Evolutionary conservation across 805 yeast species (phyloP).

Genomic region (Yamadazyma laniorum): DNA sequence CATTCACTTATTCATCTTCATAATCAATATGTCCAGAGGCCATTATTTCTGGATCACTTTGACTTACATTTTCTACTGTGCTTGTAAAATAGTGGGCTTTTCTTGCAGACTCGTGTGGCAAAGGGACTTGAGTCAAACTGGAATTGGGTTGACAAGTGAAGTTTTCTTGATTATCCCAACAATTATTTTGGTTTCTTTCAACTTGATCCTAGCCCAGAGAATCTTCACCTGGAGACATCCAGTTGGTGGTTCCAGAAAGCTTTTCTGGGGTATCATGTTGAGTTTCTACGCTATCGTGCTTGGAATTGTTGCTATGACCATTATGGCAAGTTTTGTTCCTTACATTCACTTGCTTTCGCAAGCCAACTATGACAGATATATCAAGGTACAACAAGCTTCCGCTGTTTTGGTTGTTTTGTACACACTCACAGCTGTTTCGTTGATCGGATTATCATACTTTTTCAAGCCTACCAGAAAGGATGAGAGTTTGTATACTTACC

Average conservation of each 20-base stretch:
- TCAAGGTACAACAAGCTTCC: slow-evolving; percentile 51
- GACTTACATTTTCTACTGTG: slow-evolving; percentile 52
- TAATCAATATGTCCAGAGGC: slow-evolving; percentile 49
- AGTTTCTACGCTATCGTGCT: slow-evolving; percentile 51
- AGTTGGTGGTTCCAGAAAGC: slow-evolving; percentile 53
- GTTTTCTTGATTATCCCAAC: slow-evolving; percentile 58
- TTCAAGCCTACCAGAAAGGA: slow-evolving; percentile 55
- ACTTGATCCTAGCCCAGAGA: slow-evolving; percentile 63
- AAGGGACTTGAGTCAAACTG: slow-evolving; percentile 43
- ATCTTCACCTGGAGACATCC: slow-evolving; percentile 79
- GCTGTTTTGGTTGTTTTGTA: slow-evolving; percentile 40
- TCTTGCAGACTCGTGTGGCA: slow-evolving; percentile 61
- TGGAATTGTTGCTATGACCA: slow-evolving; percentile 65
- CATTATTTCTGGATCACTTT: slow-evolving; percentile 59
- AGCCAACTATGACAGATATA: slow-evolving; percentile 47
- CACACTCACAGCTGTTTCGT: slow-evolving; percentile 49
- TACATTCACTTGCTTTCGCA: slow-evolving; percentile 53
- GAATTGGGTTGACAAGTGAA: slow-evolving; percentile 54
- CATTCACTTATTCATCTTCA: slow-evolving; percentile 47
- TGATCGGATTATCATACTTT: slow-evolving; percentile 51
- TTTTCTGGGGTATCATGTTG: slow-evolving; percentile 53
- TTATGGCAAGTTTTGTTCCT: slow-evolving; percentile 64
- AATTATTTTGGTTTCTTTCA: slow-evolving; percentile 56
- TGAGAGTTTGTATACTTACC: slow-evolving; percentile 55
- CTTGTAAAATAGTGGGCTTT: slow-evolving; percentile 57